Conservation (phyloP, 352 stramenopile genomes). For the Phytophthora palmivora region DNA sequence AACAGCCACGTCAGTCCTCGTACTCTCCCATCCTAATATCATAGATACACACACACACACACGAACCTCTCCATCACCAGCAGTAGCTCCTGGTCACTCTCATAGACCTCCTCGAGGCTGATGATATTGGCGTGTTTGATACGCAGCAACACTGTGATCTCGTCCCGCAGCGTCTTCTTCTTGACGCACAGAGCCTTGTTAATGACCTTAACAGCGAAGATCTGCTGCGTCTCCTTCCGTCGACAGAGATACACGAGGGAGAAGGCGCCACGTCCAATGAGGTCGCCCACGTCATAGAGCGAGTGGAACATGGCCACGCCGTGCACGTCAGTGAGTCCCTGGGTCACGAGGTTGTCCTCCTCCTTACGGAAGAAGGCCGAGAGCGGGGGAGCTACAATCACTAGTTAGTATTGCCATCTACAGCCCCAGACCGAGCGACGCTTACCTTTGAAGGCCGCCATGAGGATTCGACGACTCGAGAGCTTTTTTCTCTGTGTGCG, state of each 20-base stretch:
- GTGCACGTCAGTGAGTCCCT: slow-evolving; percentile 84
- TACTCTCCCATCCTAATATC: background rate
- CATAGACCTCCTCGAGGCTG: slow-evolving; percentile 86
- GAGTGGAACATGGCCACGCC: slow-evolving; percentile 88
- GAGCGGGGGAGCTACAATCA: slow-evolving; percentile 71
- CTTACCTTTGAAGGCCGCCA: slow-evolving; percentile 85
- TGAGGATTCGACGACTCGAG: slow-evolving; percentile 16
- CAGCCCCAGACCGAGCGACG: slow-evolving; percentile 1
- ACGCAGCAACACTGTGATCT: slow-evolving; percentile 87
- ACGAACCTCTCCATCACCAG: slow-evolving; percentile 87
- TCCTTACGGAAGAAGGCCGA: slow-evolving; percentile 91
- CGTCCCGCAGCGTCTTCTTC: slow-evolving; percentile 88
- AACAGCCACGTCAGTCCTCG: slow-evolving; percentile 7
- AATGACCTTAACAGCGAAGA: slow-evolving; percentile 90
- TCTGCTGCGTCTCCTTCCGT: slow-evolving; percentile 79
- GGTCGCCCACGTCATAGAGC: slow-evolving; percentile 87
- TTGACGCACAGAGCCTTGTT: slow-evolving; percentile 89
- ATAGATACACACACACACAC: background rate
- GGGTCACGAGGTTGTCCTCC: slow-evolving; percentile 83
- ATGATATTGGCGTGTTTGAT: slow-evolving; percentile 91
- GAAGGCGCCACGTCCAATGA: slow-evolving; percentile 84
- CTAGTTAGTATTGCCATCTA: slow-evolving; percentile 1
- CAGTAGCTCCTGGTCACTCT: slow-evolving; percentile 88
- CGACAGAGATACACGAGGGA: slow-evolving; percentile 89
- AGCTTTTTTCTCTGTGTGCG: slow-evolving; percentile 24